Evolutionary conservation across 2,329 filamentous ascomycete species (phyloP).

Genomic region (Saccharata proteae): DNA sequence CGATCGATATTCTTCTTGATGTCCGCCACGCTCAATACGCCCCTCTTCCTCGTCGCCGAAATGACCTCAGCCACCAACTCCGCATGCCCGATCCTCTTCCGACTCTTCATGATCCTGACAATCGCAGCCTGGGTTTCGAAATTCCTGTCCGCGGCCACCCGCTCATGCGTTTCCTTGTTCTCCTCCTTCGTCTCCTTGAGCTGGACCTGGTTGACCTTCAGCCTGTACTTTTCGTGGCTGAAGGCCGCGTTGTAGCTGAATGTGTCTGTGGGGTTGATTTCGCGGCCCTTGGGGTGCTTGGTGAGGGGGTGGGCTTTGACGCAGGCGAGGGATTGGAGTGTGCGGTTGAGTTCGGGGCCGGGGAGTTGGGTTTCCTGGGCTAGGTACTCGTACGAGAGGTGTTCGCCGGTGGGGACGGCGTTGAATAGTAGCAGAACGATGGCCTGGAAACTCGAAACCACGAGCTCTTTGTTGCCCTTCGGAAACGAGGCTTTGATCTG

Average conservation of each 20-base stretch:
- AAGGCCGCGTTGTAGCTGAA: constrained; percentile 76
- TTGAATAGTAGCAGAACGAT: constrained; percentile 89
- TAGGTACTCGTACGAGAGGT: constrained; percentile 65
- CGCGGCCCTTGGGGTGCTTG: constrained; percentile 75
- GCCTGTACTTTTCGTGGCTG: constrained; percentile 66
- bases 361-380: constrained; percentile 60
- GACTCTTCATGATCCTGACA: constrained; percentile 91
- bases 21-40: constrained; percentile 70
- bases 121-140: constrained; percentile 97
- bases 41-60: constrained; percentile 73
- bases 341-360: constrained; percentile 71
- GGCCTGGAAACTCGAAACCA: constrained; percentile 86
- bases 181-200: constrained; percentile 92
- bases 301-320: constrained; percentile 72
- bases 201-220: constrained; percentile 99
- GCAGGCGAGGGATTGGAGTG: constrained; percentile 88
- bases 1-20: constrained; percentile 98
- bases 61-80: constrained; percentile 89
- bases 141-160: constrained; percentile 77
- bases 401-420: constrained; percentile 46
- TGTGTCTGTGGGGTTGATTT: constrained; percentile 66
- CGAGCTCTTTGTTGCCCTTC: constrained; percentile 71
- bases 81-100: constrained; percentile 76
- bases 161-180: constrained; percentile 85
- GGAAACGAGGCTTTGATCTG: constrained; percentile 71